Base-by-base conservation (phyloP, 1,284 basidiomycete species). In the Pascua guehoae region DNA sequence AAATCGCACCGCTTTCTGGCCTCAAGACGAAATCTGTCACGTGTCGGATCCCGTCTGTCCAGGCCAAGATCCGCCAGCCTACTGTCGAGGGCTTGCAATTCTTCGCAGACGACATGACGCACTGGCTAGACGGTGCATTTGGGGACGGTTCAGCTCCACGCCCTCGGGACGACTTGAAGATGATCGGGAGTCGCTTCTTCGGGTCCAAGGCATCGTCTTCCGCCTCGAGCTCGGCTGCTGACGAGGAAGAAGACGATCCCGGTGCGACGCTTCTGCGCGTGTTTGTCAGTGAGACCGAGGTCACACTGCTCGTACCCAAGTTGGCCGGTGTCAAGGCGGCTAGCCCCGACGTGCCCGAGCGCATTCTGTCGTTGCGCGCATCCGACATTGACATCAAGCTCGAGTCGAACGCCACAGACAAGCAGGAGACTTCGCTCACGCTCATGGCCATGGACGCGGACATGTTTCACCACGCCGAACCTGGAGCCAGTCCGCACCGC, bases 121-220 rank as follows among this genome's bases (percentile, higher is more conserved):
- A 89, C 68, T 82, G 87, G 60, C 68, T 86, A 2, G 88, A 79
- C 45, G 70, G 69, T 0, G 69, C 74, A 0, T 73, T 75, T 52
- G 66, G 69, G 0, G 71, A 74, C 49, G 72, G 70, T n/a, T 68
- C 64, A 56, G 69, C 65, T 0, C 66, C 68, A 65, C 77, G 58
- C 68, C 76, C 61, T 5, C 82, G 84, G 57, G 81, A 80, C 55
- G 83, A 87, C 61, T 75, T 86, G 5, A 89, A 85, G 71, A 75
- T 93, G 58, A 88, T 92, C 57, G 91, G 90, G 15, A 92, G 89
- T 68, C 83, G 85, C 39, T 93, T 86, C 74, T 92, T 93, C 63
- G 81, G 83, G 0, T 83, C 82, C 55, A 82, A 83, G 41, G 81
- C 82, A 53, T 81, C 79, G 43, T 66, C 66, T 32, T 71, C 71